phyloP scores from a whole-genome alignment of 805 yeast genomes.

The Myxozyma vanderwaltii region DNA sequence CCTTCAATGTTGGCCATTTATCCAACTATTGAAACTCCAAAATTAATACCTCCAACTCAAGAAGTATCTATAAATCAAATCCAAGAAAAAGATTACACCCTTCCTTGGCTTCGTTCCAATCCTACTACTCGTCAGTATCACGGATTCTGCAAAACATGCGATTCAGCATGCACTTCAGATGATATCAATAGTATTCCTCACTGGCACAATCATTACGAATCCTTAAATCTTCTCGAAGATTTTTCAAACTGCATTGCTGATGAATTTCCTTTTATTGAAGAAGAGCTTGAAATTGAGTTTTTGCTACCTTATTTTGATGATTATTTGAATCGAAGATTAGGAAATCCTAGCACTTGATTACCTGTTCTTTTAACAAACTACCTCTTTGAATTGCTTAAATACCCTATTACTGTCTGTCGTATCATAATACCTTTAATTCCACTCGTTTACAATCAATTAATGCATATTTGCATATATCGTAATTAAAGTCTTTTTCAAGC shows the following conservation, averaged over 20 bases:
- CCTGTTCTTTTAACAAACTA: too few species aligned
- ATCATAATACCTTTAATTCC: too few species aligned
- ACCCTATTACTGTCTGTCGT: too few species aligned
- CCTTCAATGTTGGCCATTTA: background rate
- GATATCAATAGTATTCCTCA: background rate
- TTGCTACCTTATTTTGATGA: background rate
- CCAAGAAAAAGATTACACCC: background rate
- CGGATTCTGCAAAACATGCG: background rate
- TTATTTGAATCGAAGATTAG: background rate
- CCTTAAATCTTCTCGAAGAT: background rate
- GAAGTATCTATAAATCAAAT: background rate
- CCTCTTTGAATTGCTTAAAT: too few species aligned
- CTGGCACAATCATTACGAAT: background rate
- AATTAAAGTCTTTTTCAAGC: too few species aligned
- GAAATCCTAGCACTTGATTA: background rate
- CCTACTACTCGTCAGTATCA: background rate
- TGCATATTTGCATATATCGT: background rate
- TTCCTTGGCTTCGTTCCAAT: background rate
- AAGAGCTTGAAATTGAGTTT: conserved; percentile 5
- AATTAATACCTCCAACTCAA: background rate
- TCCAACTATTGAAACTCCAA: background rate
- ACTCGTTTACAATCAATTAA: too few species aligned
- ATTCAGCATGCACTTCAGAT: background rate
- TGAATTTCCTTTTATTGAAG: background rate
- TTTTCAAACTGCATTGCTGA: conserved; percentile 1